Base-by-base conservation (phyloP, 805 yeast genomes). In the Kockiozyma suomiensis region DNA sequence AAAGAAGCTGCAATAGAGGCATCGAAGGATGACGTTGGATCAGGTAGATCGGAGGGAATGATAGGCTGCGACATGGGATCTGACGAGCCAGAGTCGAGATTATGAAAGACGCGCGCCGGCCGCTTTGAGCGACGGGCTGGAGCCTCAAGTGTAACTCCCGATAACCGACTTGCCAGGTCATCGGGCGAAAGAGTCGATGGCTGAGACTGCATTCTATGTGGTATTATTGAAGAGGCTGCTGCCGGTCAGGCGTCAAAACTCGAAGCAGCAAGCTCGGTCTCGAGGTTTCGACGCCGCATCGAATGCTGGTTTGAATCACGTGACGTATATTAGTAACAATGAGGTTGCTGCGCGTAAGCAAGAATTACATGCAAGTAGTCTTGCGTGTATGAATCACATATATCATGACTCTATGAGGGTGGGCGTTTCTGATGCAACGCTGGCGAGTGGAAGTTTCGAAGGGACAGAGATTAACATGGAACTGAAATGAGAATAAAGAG, bases 41-140 rank as follows among this genome's bases (percentile, higher is more conserved):
- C 58, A n/a, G 58, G 58, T n/a, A 58, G 32, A 35, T 59, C 58
- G 25, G 50, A 42, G 5, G 58, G 57, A 41, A 55, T 55, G 51
- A 53, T 52, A n/a, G 61, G 61, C 47, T 58, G 61, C 12, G 54
- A 58, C 6, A 15, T 23, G 42, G 58, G 61, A 42, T 58, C 58
- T 13, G 52, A 15, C 21, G 63, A 32, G 33, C 23, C 23, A 17
- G 49, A 33, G 50, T 56, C 54, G 35, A 58, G 53, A 30, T 58
- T 50, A 38, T 58, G 65, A 46, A 61, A 58, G 17, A 58, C 65
- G 17, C 62, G 50, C 19, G 62, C 65, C 8, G 65, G 65, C 35
- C 65, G 53, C 49, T 61, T 58, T 7, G 38, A 25, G 26, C 61
- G 57, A 30, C 51, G 41, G 19, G 33, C 32, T 47, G 50, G 40